phyloP scores from a whole-genome alignment of 352 stramenopile species.

The Pythium sukuiense region DNA sequence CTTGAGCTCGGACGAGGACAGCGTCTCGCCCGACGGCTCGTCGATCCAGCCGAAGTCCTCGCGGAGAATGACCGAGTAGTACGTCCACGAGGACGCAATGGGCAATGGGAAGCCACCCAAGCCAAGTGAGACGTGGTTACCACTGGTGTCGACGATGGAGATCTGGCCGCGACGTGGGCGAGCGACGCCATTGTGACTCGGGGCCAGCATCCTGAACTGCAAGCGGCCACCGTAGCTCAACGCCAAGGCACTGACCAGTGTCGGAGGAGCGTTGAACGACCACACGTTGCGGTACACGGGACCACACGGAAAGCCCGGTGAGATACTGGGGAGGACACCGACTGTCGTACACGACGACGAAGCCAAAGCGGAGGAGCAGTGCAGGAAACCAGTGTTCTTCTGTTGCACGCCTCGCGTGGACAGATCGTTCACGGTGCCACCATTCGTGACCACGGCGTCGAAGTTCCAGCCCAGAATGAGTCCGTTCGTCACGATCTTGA shows the following conservation, averaged over 20 bases:
- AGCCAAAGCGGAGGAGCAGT: conserved; percentile 19
- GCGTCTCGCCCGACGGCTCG: conserved; percentile 41
- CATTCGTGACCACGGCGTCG: conserved; percentile 23
- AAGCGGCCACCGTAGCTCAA: conserved; percentile 58
- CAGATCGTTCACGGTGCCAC: conserved; percentile 43
- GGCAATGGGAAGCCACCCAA: conserved; percentile 59
- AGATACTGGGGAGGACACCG: conserved; percentile 41
- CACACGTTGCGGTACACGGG: conserved; percentile 70
- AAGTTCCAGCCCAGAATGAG: conserved; percentile 73
- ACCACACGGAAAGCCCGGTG: conserved; percentile 55
- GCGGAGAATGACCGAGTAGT: conserved; percentile 61
- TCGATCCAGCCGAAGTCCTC: conserved; percentile 80
- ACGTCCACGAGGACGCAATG: conserved; percentile 42
- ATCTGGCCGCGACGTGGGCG: conserved; percentile 55
- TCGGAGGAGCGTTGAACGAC: conserved; percentile 49
- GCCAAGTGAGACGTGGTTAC: conserved; percentile 44
- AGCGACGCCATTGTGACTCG: conserved; percentile 64
- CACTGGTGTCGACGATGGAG: conserved; percentile 37
- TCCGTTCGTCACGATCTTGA: conserved; percentile 50
- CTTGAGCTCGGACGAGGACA: conserved; percentile 36
- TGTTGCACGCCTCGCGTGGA: conserved; percentile 43
- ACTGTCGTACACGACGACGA: conserved; percentile 30
- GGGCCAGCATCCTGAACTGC: conserved; percentile 67
- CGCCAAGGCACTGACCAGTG: conserved; percentile 36
- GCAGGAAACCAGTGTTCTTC: conserved; percentile 45